Conservation (phyloP, 2,329 filamentous ascomycete genomes). For the Cladophialophora yegresii region DNA sequence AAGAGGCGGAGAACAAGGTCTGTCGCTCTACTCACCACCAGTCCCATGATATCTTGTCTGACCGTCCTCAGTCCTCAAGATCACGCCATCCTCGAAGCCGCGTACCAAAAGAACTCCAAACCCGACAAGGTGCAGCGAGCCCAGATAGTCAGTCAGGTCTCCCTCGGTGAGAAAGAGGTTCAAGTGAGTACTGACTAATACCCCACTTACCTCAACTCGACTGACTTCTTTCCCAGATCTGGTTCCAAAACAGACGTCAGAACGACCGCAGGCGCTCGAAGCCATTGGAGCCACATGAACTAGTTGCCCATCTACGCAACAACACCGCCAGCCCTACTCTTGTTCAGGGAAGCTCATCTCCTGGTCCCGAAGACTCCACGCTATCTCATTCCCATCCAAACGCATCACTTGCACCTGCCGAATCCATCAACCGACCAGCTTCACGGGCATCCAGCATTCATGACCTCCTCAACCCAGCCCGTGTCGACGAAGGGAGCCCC, state of each 20-base stretch:
- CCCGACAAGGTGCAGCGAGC: constrained; percentile 87
- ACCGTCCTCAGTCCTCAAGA: constrained; percentile 69
- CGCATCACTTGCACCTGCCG: constrained; percentile 15
- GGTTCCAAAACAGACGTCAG: constrained; percentile 95
- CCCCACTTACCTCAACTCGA: constrained; percentile 30
- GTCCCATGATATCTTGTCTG: constrained; percentile 9
- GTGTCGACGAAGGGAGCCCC: constrained; percentile 9
- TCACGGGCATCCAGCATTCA: constrained; percentile 34
- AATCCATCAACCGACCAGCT: constrained; percentile 25
- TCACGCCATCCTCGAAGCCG: constrained; percentile 81
- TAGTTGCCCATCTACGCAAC: constrained; percentile 50
- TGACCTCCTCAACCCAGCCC: constrained; percentile 33
- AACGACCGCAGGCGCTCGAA: constrained; percentile 88
- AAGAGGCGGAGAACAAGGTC: constrained; percentile 36
- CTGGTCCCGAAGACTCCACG: constrained; percentile 1
- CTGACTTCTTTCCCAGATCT: constrained; percentile 66
- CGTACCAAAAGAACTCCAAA: constrained; percentile 82
- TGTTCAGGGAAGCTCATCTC: constrained; percentile 18
- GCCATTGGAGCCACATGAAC: constrained; percentile 75
- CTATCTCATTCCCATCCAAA: not conserved
- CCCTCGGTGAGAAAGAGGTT: constrained; percentile 91
- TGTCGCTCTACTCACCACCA: not conserved
- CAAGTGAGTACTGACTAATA: constrained; percentile 62
- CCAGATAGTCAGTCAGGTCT: constrained; percentile 80
- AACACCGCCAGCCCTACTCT: constrained; percentile 22